Percentiles rank a stretch among this genome's conserved stretches.
Evolutionary conservation across 208 protist species (phyloP).

Genomic region (Herpetomonas muscarum): DNA sequence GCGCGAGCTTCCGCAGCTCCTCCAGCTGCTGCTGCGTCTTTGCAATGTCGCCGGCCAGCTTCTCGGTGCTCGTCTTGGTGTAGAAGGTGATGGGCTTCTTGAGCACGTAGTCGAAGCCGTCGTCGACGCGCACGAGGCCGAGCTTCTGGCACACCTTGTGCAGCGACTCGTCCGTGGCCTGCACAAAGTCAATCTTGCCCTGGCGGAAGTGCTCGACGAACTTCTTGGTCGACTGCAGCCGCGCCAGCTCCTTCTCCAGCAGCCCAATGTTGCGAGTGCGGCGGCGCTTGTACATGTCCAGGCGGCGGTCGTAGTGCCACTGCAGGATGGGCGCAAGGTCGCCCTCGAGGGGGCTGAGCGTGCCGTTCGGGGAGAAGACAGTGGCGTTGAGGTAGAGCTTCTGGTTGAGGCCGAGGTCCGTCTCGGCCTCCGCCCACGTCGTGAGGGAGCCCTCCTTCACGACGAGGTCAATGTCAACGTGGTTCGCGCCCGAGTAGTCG

Average conservation of each 20-base stretch:
- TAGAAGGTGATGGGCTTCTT: constrained; percentile 88
- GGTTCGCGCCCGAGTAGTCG: constrained; percentile 88
- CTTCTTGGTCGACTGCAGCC: constrained; percentile 64
- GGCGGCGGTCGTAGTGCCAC: constrained; percentile 90
- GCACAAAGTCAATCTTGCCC: constrained; percentile 83
- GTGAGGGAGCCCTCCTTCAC: constrained; percentile 46
- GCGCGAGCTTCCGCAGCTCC: constrained; percentile 72
- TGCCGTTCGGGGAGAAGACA: constrained; percentile 80
- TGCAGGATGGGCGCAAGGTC: constrained; percentile 75
- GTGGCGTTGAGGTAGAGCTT: constrained; percentile 83
- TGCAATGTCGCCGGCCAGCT: constrained; percentile 56
- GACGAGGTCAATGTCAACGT: constrained; percentile 87
- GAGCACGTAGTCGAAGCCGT: constrained; percentile 82
- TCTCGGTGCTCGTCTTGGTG: constrained; percentile 78
- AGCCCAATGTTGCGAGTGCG: constrained; percentile 66
- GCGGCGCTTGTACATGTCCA: constrained; percentile 86
- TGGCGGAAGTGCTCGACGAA: constrained; percentile 85
- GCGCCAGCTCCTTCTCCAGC: constrained; percentile 62
- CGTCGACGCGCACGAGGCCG: constrained; percentile 67
- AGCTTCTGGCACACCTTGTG: constrained; percentile 61
- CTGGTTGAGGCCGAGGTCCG: constrained; percentile 62
- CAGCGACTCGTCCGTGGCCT: constrained; percentile 74
- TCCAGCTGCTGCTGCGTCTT: constrained; percentile 62
- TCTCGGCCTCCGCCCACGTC: constrained; percentile 76
- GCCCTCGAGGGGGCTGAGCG: constrained; percentile 67